Base-by-base conservation (phyloP, 371 early-diverging fungal genomes). In the Saksenaea oblongispora region DNA sequence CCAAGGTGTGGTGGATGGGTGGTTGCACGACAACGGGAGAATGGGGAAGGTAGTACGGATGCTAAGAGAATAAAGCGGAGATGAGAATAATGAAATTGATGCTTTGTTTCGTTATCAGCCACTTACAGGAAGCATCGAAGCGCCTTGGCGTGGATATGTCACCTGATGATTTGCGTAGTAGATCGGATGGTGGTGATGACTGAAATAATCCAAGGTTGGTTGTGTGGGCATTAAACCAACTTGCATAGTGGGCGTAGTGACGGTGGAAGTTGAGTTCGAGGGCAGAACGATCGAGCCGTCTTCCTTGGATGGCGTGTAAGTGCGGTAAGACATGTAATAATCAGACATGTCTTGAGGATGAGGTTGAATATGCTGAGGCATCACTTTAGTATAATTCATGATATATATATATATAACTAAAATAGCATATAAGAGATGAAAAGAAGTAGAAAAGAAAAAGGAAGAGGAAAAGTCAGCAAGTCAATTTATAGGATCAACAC, bases 1-100 rank as follows among this genome's bases (percentile, higher is more conserved):
- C 79, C 24, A 82, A 61, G 0, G 82, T 79, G 56, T 75, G 79
- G 55, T 82, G 79, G 56, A 79, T 79, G 36, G 79, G 79, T 24
- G 39, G 61, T 47, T 47, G 47, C 39, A 58, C 51, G 17, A 47
- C 51, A 54, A 54, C 35, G 35, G 57, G 53, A 26, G 64, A 55
- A 55, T 34, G 34, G 56, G 56, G 56, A 35, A 34, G 14, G 35
- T 55, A 26, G 35, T 55, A 55, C 56, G 56, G 56, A n/a, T 55
- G 56, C 56, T 55, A 55, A 55, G 35, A 28, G 15, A 55, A 55
- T 47, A 47, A 47, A 47, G 51, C 51, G 51, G 51, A 47, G 51
- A 47, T 47, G 51, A 47, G 51, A 47, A 47, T 47, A 47, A 47
- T 47, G 51, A 47, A 47, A 47, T 47, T 17, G 24, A 22, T 47